phyloP scores from a whole-genome alignment of 441 rosid genomes.

The Bocquillonia castaneifolia region DNA sequence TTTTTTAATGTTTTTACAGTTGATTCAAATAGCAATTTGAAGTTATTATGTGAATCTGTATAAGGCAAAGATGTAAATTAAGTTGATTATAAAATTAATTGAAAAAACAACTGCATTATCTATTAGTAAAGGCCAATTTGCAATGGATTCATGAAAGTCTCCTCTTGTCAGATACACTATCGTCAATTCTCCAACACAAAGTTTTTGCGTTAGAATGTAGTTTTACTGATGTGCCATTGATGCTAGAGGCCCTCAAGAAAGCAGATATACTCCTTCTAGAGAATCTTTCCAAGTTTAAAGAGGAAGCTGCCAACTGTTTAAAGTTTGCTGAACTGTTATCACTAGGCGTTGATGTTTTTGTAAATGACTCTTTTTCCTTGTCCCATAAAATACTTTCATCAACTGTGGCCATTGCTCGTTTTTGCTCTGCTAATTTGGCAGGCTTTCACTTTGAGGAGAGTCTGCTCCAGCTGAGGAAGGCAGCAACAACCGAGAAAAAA shows the following conservation, averaged over 20 bases:
- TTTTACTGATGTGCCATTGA: conserved; percentile 28
- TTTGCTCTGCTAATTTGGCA: conserved; percentile 49
- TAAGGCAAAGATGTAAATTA: neutral
- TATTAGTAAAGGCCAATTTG: neutral
- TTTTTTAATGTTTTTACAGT: conserved; percentile 3
- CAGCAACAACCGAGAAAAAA: conserved; percentile 31
- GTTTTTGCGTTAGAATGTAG: conserved; percentile 35
- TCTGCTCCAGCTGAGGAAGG: conserved; percentile 39
- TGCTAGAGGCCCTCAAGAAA: conserved; percentile 31
- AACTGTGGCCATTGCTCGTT: conserved; percentile 53
- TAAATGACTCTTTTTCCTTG: conserved; percentile 55
- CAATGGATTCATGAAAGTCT: conserved; percentile 16
- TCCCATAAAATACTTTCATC: conserved; percentile 69
- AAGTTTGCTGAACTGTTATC: conserved; percentile 46
- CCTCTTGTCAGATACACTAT: conserved; percentile 43
- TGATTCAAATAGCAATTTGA: conserved; percentile 1
- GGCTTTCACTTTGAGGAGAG: conserved; percentile 65
- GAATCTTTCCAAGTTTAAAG: conserved; percentile 53
- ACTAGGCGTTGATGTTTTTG: conserved; percentile 60
- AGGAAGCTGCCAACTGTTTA: conserved; percentile 55
- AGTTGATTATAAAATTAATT: neutral
- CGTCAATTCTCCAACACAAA: conserved; percentile 39
- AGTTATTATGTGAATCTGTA: neutral
- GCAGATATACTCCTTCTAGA: conserved; percentile 45
- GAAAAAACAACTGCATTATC: conserved; percentile 1